These are phyloP conservation scores for Sclerotinia glacialis DNA, from an alignment of 2,329 filamentous ascomycete species.

Conservation along the genomic window DNA sequence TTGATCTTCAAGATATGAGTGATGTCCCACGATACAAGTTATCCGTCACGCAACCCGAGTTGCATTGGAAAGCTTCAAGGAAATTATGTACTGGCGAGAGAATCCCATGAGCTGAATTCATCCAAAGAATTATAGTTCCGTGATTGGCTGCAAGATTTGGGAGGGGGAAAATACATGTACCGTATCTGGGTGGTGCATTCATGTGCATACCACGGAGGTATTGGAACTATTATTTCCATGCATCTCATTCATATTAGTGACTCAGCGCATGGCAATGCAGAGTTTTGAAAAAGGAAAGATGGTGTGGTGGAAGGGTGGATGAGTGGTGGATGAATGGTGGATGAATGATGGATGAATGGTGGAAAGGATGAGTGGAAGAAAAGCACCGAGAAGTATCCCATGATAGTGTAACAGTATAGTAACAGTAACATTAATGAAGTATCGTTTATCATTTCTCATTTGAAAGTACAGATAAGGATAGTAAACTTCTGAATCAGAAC, in stretches of 20 bases:
- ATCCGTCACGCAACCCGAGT: not conserved
- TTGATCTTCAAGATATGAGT: constrained; percentile 5
- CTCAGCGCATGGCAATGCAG: constrained; percentile 15
- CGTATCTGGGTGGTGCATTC: constrained; percentile 1
- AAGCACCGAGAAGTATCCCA: constrained; percentile 1
- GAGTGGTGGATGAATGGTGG: too few species aligned
- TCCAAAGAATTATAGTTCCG: not conserved
- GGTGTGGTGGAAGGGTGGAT: not conserved
- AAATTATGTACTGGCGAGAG: not conserved
- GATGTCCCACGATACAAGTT: constrained; percentile 2
- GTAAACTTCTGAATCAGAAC: not conserved
- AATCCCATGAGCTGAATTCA: not conserved
- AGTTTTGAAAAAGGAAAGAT: not conserved
- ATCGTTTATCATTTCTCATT: too few species aligned
- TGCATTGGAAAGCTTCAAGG: not conserved
- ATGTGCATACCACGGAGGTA: constrained; percentile 11
- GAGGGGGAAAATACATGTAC: constrained; percentile 4
- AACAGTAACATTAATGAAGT: not conserved
- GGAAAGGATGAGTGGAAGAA: not conserved
- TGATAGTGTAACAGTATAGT: not conserved
- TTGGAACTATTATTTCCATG: not conserved
- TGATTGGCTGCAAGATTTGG: not conserved
- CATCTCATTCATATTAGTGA: constrained; percentile 1
- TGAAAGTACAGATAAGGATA: too few species aligned
- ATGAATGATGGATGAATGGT: too few species aligned